Base-by-base conservation (phyloP, 2,329 filamentous ascomycete species). In the Remersonia thermophila region DNA sequence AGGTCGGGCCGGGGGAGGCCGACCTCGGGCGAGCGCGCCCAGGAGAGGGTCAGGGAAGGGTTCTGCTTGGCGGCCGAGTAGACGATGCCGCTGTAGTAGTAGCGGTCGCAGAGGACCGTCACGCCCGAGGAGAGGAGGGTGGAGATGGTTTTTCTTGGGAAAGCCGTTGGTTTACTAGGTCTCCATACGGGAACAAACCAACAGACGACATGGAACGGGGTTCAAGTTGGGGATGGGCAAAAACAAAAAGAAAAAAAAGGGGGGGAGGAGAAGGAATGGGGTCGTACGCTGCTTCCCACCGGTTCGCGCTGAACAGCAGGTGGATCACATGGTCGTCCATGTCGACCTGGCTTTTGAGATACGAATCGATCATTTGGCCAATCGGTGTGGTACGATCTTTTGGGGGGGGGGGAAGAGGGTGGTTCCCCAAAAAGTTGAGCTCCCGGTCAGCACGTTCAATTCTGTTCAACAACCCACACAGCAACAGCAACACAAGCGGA, bases 71-170 rank as follows among this genome's bases (percentile, higher is more conserved):
- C 89, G 0, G 85, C 84, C 16, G 80, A 85, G 63, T 96, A 98
- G 33, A 95, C 85, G 39, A 87, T 83, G 36, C 91, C 91, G 14
- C 83, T 91, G 64, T 94, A 89, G 56, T 93, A 93, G 63, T 96
- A 98, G 32, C 91, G 78, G 58, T 98, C 91, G 47, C 89, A 78
- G 27, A 98, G 66, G 23, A 98, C 69, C 0, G 76, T 91, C 14
- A 69, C 77, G 7, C 89, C 87, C 1, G 65, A 57, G 1, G 65
- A 60, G 5, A 95, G 58, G 5, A 72, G 62, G 1, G 58, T 38
- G 13, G 63, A 52, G 31, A 79, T 77, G 33, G 60, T 59, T 46
- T 65, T 61, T 2, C 70, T 74, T 40, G n/a, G 7, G 5, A n/a
- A n/a, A n/a, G 20, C 9, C 9, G 20, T 23, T 23, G 20, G 9